These are phyloP conservation scores for Penicillium verhagenii DNA, from an alignment of 495 filamentous ascomycete genomes.

Conservation along the genomic window DNA sequence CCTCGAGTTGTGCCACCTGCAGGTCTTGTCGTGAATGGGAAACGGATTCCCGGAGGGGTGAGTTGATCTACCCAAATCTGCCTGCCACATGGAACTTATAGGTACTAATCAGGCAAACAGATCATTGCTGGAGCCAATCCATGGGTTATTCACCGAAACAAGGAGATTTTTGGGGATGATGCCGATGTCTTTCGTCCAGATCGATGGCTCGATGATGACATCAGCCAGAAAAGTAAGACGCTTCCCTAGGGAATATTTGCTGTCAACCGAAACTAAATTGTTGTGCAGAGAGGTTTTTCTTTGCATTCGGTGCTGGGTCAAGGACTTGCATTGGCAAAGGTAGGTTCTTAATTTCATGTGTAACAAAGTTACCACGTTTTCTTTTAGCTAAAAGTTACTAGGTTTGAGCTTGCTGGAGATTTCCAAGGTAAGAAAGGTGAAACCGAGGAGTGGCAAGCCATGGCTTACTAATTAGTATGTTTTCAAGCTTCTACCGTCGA, in stretches of 20 bases:
- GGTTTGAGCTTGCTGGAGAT: background rate
- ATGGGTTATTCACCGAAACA: background rate
- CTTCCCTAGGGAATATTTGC: background rate
- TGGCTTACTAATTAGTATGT: background rate
- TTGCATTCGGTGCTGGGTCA: background rate
- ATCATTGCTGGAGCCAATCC: background rate
- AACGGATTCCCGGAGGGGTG: background rate
- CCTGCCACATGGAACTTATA: background rate
- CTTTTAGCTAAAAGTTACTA: background rate
- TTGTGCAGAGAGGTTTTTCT: background rate
- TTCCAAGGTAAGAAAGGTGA: background rate
- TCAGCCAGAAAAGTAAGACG: background rate
- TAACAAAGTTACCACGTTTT: background rate
- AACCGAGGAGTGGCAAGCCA: background rate
- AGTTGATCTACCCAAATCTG: background rate
- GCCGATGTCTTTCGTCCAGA: background rate
- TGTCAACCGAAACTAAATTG: background rate
- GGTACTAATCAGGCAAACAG: background rate
- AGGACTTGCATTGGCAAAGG: background rate
- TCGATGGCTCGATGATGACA: background rate
- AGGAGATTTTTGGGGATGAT: background rate
- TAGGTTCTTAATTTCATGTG: background rate
- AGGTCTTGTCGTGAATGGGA: background rate
- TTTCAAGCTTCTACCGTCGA: background rate
- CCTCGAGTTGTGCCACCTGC: background rate